These are phyloP conservation scores for Sclerospora graminicola DNA, from an alignment of 352 stramenopile genomes.

Conservation along the genomic window DNA sequence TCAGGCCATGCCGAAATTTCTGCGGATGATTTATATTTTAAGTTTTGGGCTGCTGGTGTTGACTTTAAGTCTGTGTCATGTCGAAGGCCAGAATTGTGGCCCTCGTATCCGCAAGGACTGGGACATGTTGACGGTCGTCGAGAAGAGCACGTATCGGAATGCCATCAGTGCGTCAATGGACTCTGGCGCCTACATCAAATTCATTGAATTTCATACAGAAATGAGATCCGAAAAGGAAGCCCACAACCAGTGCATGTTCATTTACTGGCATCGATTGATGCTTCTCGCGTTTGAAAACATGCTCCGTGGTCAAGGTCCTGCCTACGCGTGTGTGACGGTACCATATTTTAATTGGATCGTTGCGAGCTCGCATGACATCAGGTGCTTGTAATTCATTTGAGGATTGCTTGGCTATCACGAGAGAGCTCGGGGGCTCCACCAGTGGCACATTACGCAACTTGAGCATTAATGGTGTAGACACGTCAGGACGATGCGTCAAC, in stretches of 20 bases:
- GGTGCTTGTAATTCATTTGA: conserved; percentile 32
- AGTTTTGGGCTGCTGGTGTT: too few species aligned
- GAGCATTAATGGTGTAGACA: conserved; percentile 34
- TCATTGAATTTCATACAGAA: conserved; percentile 55
- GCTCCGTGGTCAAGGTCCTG: conserved; percentile 38
- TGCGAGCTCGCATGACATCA: conserved; percentile 24
- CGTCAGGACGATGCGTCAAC: conserved; percentile 29
- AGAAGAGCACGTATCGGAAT: conserved; percentile 40
- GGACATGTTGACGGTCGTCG: conserved; percentile 14
- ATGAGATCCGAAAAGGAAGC: conserved; percentile 39
- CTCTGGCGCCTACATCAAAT: conserved; percentile 42
- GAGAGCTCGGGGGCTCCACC: conserved; percentile 31
- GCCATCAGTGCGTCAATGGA: conserved; percentile 41
- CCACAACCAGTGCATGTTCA: conserved; percentile 63
- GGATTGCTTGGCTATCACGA: conserved; percentile 31
- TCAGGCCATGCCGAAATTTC: too few species aligned
- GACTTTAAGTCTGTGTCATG: too few species aligned
- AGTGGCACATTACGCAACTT: conserved; percentile 10
- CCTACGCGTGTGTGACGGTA: conserved; percentile 62
- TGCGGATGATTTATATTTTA: too few species aligned
- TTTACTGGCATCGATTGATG: conserved; percentile 70
- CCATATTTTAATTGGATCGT: conserved; percentile 75
- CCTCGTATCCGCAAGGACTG: conserved; percentile 32
- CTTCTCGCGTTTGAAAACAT: conserved; percentile 76
- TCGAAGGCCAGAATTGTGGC: conserved; percentile 11